These are phyloP conservation scores for Alternaria metachromatica DNA, from an alignment of 2,329 filamentous ascomycete species.

Conservation along the genomic window DNA sequence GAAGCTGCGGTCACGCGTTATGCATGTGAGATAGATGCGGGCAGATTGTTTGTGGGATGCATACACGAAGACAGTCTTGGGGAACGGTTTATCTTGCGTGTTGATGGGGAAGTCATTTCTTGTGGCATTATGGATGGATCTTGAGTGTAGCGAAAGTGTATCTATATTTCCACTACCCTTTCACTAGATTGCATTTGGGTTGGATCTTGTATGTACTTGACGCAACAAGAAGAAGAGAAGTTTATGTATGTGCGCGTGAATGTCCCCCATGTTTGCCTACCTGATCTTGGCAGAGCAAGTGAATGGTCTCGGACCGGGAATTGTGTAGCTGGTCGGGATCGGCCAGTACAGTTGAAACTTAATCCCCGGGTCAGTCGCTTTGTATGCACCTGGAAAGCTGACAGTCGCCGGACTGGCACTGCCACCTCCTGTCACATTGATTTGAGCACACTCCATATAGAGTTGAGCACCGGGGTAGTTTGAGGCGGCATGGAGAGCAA, in stretches of 20 bases:
- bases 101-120: neutral
- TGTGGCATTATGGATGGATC: neutral
- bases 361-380: conserved; percentile 37
- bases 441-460: conserved; percentile 45
- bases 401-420: conserved; percentile 34
- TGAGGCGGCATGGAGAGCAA: conserved; percentile 48
- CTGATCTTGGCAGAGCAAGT: conserved; percentile 43
- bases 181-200: neutral
- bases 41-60: conserved; percentile 4
- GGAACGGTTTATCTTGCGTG: neutral
- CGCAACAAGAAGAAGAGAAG: neutral
- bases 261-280: neutral
- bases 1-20: neutral
- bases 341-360: conserved; percentile 44
- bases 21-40: neutral
- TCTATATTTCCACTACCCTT: neutral
- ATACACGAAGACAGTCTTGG: neutral
- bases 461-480: conserved; percentile 58
- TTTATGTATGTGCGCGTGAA: neutral
- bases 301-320: conserved; percentile 56
- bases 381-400: conserved; percentile 42
- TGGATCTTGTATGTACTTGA: neutral
- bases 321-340: conserved; percentile 50
- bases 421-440: conserved; percentile 38
- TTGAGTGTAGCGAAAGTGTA: neutral